Evolutionary conservation across 495 filamentous ascomycete species (phyloP).

Genomic region (Pyrenopolyporus hunteri): DNA sequence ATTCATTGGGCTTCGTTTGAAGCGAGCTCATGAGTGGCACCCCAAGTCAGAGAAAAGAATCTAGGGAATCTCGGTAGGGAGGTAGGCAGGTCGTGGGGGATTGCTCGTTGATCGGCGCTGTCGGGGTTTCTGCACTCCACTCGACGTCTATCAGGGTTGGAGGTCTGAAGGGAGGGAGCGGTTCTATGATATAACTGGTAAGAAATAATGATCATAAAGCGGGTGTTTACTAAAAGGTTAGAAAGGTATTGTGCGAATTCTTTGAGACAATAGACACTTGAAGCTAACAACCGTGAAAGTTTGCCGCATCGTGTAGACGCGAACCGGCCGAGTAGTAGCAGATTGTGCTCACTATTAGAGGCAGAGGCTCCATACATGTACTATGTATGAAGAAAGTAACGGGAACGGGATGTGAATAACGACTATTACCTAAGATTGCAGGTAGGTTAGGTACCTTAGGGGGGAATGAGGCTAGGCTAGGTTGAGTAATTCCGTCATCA

Average conservation of each 20-base stretch:
- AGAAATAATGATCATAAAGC: no score
- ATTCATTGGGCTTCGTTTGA: slow-evolving; percentile 29
- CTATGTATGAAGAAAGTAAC: no score
- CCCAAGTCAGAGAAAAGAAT: slow-evolving; percentile 5
- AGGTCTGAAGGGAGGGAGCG: no score
- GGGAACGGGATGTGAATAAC: slow-evolving; percentile 5
- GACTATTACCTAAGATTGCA: slow-evolving; percentile 21
- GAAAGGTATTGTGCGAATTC: slow-evolving; percentile 8
- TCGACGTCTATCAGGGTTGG: no score
- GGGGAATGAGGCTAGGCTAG: no score
- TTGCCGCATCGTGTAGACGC: neutral
- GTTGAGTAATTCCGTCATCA: slow-evolving; percentile 23
- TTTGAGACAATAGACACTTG: neutral
- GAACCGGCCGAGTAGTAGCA: slow-evolving; percentile 1
- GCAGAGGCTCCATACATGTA: no score
- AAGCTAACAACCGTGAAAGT: neutral
- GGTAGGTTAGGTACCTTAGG: neutral
- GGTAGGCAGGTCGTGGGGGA: slow-evolving; percentile 11
- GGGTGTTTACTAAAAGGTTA: no score
- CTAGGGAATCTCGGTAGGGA: neutral
- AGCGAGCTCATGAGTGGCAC: slow-evolving; percentile 10
- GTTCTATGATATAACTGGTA: no score
- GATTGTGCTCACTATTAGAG: no score
- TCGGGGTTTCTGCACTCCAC: neutral
- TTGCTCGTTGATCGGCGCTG: slow-evolving; percentile 18